phyloP scores from a whole-genome alignment of 805 yeast genomes.

The Teunomyces cretensis region DNA sequence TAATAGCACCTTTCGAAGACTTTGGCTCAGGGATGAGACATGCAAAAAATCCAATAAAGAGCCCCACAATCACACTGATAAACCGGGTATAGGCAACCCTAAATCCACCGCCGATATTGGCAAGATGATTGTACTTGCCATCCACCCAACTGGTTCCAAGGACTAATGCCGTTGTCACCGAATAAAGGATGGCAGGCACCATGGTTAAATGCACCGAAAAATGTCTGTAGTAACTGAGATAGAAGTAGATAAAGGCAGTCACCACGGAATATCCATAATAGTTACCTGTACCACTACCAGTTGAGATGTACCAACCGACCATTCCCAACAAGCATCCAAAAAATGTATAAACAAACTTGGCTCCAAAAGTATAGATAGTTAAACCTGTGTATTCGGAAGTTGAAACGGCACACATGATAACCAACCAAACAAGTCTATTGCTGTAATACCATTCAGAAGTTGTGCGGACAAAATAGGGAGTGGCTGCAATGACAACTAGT shows the following conservation, averaged over 20 bases:
- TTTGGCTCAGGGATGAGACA: conserved; percentile 30
- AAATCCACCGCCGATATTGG: conserved; percentile 29
- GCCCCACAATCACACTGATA: conserved; percentile 28
- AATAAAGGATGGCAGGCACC: conserved; percentile 26
- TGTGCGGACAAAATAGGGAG: conserved; percentile 25
- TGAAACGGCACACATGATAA: conserved; percentile 30
- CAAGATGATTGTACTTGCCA: conserved; percentile 13
- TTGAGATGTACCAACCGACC: conserved; percentile 35
- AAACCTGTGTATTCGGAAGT: conserved; percentile 31
- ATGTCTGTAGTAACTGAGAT: conserved; percentile 27
- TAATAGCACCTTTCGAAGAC: conserved; percentile 26
- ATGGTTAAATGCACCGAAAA: conserved; percentile 27
- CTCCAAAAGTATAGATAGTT: conserved; percentile 23
- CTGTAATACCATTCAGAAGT: conserved; percentile 30
- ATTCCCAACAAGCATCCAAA: conserved; percentile 30
- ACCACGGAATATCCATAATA: conserved; percentile 32
- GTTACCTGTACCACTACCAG: conserved; percentile 22
- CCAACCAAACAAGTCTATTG: conserved; percentile 29
- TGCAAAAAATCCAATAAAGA: conserved; percentile 29
- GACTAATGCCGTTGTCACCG: conserved; percentile 29
- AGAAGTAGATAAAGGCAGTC: conserved; percentile 22
- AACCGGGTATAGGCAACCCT: conserved; percentile 27
- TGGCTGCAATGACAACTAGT: conserved; percentile 20
- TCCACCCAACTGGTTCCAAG: conserved; percentile 36
- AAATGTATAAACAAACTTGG: conserved; percentile 25